Evolutionary conservation across 345 rosid genomes (phyloP).

Genomic region (Excoecaria cochinchinensis): DNA sequence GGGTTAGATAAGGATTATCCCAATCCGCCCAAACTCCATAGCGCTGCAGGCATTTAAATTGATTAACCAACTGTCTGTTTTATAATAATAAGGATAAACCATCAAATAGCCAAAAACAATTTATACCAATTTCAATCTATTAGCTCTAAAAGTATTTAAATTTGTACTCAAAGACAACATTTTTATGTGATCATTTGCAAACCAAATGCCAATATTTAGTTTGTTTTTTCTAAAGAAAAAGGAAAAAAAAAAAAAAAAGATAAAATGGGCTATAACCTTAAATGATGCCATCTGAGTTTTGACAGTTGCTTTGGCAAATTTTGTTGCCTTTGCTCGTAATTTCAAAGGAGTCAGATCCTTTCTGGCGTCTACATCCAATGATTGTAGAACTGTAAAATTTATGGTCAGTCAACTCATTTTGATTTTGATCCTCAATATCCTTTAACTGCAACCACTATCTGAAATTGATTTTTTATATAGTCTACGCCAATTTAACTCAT

Average conservation of each 20-base stretch:
- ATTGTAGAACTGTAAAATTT: conserved; percentile 79
- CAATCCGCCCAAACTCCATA: conserved; percentile 98
- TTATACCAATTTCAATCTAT: not conserved
- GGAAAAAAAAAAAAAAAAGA: not conserved
- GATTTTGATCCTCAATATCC: not conserved
- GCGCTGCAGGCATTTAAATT: conserved; percentile 54
- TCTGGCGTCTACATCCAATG: conserved; percentile 77
- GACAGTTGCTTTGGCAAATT: conserved; percentile 89
- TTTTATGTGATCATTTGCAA: not conserved
- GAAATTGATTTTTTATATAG: not conserved
- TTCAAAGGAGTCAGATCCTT: conserved; percentile 82
- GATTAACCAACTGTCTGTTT: conserved; percentile 5
- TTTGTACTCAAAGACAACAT: conserved; percentile 1
- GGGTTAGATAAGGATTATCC: conserved; percentile 80
- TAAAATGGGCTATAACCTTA: conserved; percentile 50
- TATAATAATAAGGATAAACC: not conserved
- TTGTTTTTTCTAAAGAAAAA: not conserved
- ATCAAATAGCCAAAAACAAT: conserved; percentile 4
- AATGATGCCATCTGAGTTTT: conserved; percentile 92
- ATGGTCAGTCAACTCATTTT: conserved; percentile 31
- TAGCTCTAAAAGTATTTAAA: not conserved
- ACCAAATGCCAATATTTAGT: not conserved
- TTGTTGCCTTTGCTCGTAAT: conserved; percentile 90
- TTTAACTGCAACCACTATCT: not conserved
- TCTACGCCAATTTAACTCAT: not conserved